Percentiles rank a stretch among this genome's conserved stretches.
These are phyloP conservation scores for Dactylella cylindrospora DNA, from an alignment of 2,329 filamentous ascomycete genomes.

Conservation along the genomic window DNA sequence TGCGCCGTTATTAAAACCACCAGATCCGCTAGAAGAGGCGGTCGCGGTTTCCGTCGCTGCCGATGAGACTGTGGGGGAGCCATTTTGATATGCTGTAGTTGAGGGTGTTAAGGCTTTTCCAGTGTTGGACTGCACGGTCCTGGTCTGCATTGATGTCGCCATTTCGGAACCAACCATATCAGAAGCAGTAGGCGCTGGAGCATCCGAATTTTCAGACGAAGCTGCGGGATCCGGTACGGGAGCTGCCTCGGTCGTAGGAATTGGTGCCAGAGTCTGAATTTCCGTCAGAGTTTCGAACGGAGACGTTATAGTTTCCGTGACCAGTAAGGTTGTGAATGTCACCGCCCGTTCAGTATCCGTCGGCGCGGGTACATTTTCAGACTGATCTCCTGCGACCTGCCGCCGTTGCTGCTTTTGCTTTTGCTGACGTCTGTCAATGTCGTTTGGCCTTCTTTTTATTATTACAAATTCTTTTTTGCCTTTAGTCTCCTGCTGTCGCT, in stretches of 20 bases:
- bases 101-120: conserved; percentile 8
- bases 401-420: conserved; percentile 25
- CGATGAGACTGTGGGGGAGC: conserved; percentile 6
- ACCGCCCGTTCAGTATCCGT: conserved; percentile 7
- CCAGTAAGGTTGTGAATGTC: conserved; percentile 30
- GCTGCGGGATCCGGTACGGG: conserved; percentile 9
- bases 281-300: conserved; percentile 33
- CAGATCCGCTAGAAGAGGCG: not conserved
- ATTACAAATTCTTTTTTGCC: conserved; percentile 10
- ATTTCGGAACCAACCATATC: conserved; percentile 7
- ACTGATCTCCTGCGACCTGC: too few relatives aligned
- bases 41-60: conserved; percentile 1
- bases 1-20: conserved; percentile 22
- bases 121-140: conserved; percentile 18
- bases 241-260: too few relatives aligned
- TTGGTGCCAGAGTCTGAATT: conserved; percentile 26
- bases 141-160: conserved; percentile 12
- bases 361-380: conserved; percentile 10
- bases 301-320: conserved; percentile 30
- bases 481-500: conserved; percentile 12
- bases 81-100: conserved; percentile 8
- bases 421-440: conserved; percentile 13
- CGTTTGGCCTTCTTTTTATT: conserved; percentile 8
- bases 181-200: conserved; percentile 2
- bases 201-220: conserved; percentile 3